A percentile compares a stretch with the other conserved stretches of the same genome.
phyloP scores from a whole-genome alignment of 768 basidiomycete species.

The Postia placenta region DNA sequence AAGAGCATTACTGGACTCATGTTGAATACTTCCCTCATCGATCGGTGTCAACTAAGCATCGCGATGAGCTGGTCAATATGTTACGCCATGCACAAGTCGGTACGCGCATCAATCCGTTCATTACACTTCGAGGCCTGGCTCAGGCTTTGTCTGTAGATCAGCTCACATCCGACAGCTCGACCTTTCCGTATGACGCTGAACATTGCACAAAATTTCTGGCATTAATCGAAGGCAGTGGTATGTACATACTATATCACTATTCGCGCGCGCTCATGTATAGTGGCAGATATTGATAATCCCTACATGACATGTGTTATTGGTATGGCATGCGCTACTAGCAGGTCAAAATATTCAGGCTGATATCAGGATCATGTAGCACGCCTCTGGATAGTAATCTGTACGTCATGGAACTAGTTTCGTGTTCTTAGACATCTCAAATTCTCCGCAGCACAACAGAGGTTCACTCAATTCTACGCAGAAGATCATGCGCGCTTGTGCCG shows the following conservation, averaged over 20 bases:
- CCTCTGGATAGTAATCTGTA: slow-evolving; percentile 14
- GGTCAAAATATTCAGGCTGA: not conserved
- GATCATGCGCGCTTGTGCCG: slow-evolving; percentile 18
- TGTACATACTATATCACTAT: not conserved
- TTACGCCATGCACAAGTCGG: slow-evolving; percentile 4
- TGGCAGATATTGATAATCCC: not conserved
- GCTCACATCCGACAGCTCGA: slow-evolving; percentile 19
- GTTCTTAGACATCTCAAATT: not conserved
- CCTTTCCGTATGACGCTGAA: slow-evolving; percentile 18
- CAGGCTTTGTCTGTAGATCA: slow-evolving; percentile 16
- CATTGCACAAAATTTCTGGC: slow-evolving; percentile 18
- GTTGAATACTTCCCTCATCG: slow-evolving; percentile 24
- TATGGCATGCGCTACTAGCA: not conserved
- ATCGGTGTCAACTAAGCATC: not conserved
- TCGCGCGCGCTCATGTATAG: not conserved
- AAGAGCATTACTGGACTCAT: slow-evolving; percentile 25
- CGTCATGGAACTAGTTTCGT: not conserved
- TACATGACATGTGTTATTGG: slow-evolving; percentile 15
- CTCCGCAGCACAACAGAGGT: slow-evolving; percentile 13
- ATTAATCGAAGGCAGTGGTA: slow-evolving; percentile 2
- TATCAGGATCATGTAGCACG: slow-evolving; percentile 9
- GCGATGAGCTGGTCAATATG: slow-evolving; percentile 11
- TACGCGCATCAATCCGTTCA: slow-evolving; percentile 7
- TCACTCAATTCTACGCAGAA: slow-evolving; percentile 21
- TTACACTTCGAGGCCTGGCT: too few relatives aligned